Conservation (phyloP, 768 basidiomycete species). For the Candolleomyces eurysporus region DNA sequence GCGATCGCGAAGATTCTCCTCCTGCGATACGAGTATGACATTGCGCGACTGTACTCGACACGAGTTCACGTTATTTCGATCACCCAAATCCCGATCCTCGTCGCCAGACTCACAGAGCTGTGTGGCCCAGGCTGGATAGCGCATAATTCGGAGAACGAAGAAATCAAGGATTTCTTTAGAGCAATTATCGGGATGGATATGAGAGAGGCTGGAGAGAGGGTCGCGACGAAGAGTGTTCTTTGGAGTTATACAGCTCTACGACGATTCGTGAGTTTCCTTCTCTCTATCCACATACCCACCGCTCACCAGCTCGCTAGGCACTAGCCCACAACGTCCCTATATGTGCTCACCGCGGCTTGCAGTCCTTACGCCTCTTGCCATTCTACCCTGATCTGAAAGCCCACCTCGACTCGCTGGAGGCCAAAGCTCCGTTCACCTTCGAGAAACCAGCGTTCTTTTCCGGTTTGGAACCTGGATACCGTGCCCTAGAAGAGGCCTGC, state of each 20-base stretch:
- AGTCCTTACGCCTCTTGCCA: constrained; percentile 64
- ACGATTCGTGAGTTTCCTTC: constrained; percentile 57
- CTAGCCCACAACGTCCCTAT: constrained; percentile 68
- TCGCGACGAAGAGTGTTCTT: constrained; percentile 75
- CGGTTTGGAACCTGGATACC: constrained; percentile 54
- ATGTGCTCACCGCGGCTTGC: constrained; percentile 62
- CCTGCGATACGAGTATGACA: constrained; percentile 71
- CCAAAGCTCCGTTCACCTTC: constrained; percentile 54
- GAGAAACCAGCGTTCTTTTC: constrained; percentile 67
- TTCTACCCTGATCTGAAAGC: constrained; percentile 56
- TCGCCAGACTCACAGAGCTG: constrained; percentile 60
- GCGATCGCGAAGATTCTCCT: constrained; percentile 67
- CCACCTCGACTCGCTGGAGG: constrained; percentile 61
- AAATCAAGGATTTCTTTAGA: constrained; percentile 74
- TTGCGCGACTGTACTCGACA: constrained; percentile 71
- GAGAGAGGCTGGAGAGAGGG: constrained; percentile 73
- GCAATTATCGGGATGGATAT: constrained; percentile 73
- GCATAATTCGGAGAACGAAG: constrained; percentile 63
- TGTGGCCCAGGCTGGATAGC: constrained; percentile 70
- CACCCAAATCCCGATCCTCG: constrained; percentile 64
- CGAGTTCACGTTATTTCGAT: constrained; percentile 64
- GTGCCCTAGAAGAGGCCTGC: constrained; percentile 65
- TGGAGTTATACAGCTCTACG: constrained; percentile 79
- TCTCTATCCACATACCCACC: constrained; percentile 10
- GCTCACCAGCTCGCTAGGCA: constrained; percentile 42